Percentiles rank a stretch among this genome's conserved stretches.
Conservation (phyloP, 208 protist species). For the Leishmania arabica region DNA sequence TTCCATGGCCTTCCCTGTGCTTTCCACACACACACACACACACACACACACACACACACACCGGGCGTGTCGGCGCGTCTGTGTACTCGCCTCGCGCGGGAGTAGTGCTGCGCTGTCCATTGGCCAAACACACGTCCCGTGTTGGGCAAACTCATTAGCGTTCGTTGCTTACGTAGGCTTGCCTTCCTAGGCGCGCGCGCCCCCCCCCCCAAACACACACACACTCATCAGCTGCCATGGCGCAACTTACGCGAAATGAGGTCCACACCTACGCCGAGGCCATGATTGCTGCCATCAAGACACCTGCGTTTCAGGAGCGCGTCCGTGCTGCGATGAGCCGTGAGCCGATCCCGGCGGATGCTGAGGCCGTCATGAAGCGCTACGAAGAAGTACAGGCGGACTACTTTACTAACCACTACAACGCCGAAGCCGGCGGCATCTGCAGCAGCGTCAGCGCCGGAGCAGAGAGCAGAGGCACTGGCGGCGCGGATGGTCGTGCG, state of each 20-base stretch:
- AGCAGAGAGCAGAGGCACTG: background rate
- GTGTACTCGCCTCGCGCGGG: background rate
- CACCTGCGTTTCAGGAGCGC: constrained; percentile 33
- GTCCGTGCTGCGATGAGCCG: constrained; percentile 29
- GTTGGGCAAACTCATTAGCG: background rate
- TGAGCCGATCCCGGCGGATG: constrained; percentile 38
- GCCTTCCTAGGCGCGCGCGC: background rate
- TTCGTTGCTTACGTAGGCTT: background rate
- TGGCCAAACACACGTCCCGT: background rate
- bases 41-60: too few relatives aligned
- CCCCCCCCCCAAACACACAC: background rate
- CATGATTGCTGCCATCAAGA: constrained; percentile 56
- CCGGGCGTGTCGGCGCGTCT: too few relatives aligned
- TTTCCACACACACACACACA: background rate
- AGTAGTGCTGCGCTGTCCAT: background rate
- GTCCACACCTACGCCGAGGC: constrained; percentile 49
- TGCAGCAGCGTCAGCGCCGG: background rate
- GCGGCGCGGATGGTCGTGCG: background rate
- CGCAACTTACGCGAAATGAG: constrained; percentile 38
- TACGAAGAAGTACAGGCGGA: constrained; percentile 69
- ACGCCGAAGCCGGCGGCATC: background rate
- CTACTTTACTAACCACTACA: constrained; percentile 39
- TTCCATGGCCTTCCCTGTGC: background rate
- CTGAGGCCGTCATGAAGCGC: constrained; percentile 56
- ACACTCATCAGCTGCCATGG: background rate